These are phyloP conservation scores for Echinochloa phyllopogon DNA, from an alignment of 176 grass and related monocot species.

Conservation along the genomic window DNA sequence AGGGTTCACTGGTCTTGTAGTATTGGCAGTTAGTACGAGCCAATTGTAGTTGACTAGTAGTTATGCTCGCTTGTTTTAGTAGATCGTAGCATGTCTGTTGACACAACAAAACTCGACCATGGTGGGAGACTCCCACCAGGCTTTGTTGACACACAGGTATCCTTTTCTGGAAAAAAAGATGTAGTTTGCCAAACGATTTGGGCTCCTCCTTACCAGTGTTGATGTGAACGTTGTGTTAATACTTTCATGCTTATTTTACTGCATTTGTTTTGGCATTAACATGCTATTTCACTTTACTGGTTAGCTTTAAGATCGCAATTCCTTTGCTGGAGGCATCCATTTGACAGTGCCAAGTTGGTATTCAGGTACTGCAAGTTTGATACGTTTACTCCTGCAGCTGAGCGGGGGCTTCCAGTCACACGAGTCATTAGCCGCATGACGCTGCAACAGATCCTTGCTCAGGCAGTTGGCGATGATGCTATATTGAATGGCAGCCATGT, in stretches of 20 bases:
- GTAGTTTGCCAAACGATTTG: neutral
- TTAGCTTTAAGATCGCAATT: neutral
- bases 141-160: neutral
- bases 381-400: conserved; percentile 90
- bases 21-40: neutral
- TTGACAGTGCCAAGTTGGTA: conserved; percentile 57
- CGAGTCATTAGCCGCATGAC: conserved; percentile 98
- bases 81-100: neutral
- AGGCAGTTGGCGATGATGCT: conserved; percentile 67
- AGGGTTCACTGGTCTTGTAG: neutral
- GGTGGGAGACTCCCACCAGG: no score
- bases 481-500: conserved; percentile 89
- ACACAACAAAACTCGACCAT: neutral
- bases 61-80: conserved; percentile 4
- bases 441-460: conserved; percentile 90
- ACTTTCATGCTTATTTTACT: neutral
- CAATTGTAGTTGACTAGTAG: neutral
- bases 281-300: neutral
- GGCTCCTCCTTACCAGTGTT: neutral
- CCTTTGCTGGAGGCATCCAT: conserved; percentile 36
- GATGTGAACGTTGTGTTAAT: neutral
- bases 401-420: conserved; percentile 90
- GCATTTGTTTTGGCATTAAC: neutral
- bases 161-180: neutral
- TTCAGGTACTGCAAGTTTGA: conserved; percentile 99